A percentile compares a stretch with the other conserved stretches of the same genome.
These are phyloP conservation scores for Suzukiozyma palmioleophila DNA, from an alignment of 1,139 yeast genomes.

Conservation along the genomic window DNA sequence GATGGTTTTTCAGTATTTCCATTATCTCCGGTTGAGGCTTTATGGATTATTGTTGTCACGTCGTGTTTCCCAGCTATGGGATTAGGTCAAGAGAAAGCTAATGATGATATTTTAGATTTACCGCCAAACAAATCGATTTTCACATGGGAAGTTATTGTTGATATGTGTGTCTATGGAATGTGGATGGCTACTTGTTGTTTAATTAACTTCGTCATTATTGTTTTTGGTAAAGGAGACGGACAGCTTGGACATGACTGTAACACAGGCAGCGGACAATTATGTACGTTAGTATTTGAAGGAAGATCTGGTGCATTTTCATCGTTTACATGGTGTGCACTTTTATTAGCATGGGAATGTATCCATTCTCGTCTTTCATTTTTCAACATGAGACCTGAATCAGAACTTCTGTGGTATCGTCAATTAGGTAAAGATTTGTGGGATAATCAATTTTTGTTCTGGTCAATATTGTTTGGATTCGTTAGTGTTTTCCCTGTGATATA, in stretches of 20 bases:
- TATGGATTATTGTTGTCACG: constrained; percentile 77
- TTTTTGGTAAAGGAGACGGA: constrained; percentile 66
- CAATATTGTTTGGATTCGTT: constrained; percentile 65
- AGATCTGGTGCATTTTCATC: constrained; percentile 80
- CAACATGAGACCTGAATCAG: constrained; percentile 67
- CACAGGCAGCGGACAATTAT: constrained; percentile 20
- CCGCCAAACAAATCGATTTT: constrained; percentile 67
- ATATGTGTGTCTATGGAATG: constrained; percentile 71
- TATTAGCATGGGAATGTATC: constrained; percentile 88
- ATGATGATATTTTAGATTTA: constrained; percentile 59
- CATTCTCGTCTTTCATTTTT: constrained; percentile 74
- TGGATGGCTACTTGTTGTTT: constrained; percentile 74
- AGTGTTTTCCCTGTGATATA: constrained; percentile 81
- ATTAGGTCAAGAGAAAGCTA: constrained; percentile 68
- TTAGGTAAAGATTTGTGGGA: constrained; percentile 62
- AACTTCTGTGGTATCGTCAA: constrained; percentile 54
- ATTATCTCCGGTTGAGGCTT: constrained; percentile 71
- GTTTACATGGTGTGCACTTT: constrained; percentile 87
- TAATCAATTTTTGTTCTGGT: constrained; percentile 81
- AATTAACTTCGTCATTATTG: constrained; percentile 59
- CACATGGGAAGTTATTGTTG: constrained; percentile 66
- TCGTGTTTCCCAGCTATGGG: constrained; percentile 88
- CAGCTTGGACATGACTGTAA: constrained; percentile 67
- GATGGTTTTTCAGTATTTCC: constrained; percentile 68
- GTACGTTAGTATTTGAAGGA: constrained; percentile 69